Percentiles rank a stretch among this genome's conserved stretches.
These are phyloP conservation scores for Aspergillus aculeatinus DNA, from an alignment of 2,329 filamentous ascomycete species.

Conservation along the genomic window DNA sequence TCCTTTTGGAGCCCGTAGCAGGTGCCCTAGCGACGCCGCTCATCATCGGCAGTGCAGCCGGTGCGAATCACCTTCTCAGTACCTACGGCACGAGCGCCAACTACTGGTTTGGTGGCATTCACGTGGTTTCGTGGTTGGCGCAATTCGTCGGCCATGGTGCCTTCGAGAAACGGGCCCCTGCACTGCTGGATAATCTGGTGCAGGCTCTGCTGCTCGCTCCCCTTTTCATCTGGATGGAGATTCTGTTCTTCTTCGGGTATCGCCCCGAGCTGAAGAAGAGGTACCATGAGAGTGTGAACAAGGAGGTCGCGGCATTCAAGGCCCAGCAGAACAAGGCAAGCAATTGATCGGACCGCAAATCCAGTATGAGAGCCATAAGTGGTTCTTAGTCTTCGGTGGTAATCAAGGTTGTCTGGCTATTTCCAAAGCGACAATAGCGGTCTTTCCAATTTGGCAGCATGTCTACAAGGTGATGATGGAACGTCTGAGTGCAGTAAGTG, in stretches of 20 bases:
- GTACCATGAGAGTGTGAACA: constrained; percentile 71
- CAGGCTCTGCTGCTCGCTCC: constrained; percentile 92
- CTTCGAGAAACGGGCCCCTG: constrained; percentile 85
- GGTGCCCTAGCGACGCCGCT: constrained; percentile 74
- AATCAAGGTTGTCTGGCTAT: background rate
- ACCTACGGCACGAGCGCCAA: constrained; percentile 61
- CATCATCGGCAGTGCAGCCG: constrained; percentile 72
- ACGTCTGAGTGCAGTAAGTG: background rate
- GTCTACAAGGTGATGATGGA: background rate
- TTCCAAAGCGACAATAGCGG: background rate
- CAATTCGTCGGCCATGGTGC: constrained; percentile 91
- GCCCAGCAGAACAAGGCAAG: constrained; percentile 48
- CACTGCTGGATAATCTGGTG: constrained; percentile 83
- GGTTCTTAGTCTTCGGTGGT: background rate
- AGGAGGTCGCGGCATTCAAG: constrained; percentile 74
- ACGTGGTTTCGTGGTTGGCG: constrained; percentile 75
- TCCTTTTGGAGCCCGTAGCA: constrained; percentile 91
- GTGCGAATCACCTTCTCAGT: constrained; percentile 70
- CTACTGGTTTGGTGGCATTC: constrained; percentile 66
- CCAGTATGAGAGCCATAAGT: background rate
- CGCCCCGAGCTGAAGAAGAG: constrained; percentile 80
- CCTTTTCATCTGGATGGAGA: constrained; percentile 95
- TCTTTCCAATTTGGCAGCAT: background rate
- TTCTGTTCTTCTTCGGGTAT: constrained; percentile 88
- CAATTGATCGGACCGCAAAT: constrained; percentile 14